Base-by-base conservation (phyloP, 345 rosid species). In the Raphanus sativus region DNA sequence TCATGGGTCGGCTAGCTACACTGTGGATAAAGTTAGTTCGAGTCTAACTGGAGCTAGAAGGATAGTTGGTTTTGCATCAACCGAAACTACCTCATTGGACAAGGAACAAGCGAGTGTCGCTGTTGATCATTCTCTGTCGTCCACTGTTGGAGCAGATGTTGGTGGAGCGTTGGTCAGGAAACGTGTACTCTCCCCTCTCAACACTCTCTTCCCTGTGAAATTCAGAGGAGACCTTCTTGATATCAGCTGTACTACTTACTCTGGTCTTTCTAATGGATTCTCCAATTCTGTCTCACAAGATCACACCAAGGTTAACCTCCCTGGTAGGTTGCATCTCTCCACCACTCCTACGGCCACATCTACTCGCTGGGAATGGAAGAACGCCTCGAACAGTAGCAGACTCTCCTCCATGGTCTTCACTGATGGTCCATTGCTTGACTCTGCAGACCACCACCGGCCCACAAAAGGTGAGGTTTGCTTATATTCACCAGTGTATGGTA, bases 31-130 rank as follows among this genome's bases (percentile, higher is more conserved):
- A 78, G 75, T 29, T 81, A 78, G 82, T 69, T 78, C 68, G 24
- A 67, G 64, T 73, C 88, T 62, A 33, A 66, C 61, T 62, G 93
- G 93, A 83, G 85, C 85, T 64, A 83, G 93, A 68, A 86, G 98
- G 80, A 89, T 90, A 69, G 89, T 94, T 67, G 97, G 97, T 38
- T 94, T 90, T 79, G 90, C 86, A 69, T 85, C 96, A 65, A 74
- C 36, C 2, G 86, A 81, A 75, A 76, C 65, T 34, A 73, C 80
- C 78, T 82, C 81, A 13, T 5, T 74, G 54, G 34, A 73, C 21
- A 79, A 68, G 59, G 79, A 70, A 70, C 21, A 21, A 21, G 21
- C 21, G 21, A 21, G 21, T 21, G 21, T 21, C 21, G 79, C 87
- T 75, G 75, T 65, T 65, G 80, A 82, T 71, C 65, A 87, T 63